A percentile compares a stretch with the other conserved stretches of the same genome.
These are phyloP conservation scores for Suillus americanus DNA, from an alignment of 768 basidiomycete species.

Conservation along the genomic window DNA sequence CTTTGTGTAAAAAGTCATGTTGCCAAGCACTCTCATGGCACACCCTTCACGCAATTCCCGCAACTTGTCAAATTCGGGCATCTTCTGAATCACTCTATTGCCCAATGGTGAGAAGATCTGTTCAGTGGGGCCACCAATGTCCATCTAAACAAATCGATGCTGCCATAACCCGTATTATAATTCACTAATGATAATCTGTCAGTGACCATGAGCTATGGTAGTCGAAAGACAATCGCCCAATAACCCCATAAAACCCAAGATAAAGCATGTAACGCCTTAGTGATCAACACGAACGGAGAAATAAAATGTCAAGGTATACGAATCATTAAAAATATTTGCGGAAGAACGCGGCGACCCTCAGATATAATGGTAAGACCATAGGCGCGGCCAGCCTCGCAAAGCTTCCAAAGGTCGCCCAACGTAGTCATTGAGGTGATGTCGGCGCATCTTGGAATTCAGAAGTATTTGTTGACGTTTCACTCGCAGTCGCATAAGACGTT, in stretches of 20 bases:
- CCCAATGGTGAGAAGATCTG: background rate
- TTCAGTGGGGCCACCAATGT: too few species aligned
- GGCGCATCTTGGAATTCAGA: constrained; percentile 15
- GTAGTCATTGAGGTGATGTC: constrained; percentile 40
- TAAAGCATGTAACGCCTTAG: constrained; percentile 12
- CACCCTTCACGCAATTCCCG: background rate
- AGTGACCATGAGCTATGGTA: background rate
- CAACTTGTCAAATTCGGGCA: constrained; percentile 1
- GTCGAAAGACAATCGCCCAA: background rate
- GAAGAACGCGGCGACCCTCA: constrained; percentile 50
- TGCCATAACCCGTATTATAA: background rate
- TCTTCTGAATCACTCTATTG: constrained; percentile 3
- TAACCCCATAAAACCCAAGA: constrained; percentile 10
- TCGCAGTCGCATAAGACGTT: constrained; percentile 2
- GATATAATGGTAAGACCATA: constrained; percentile 39
- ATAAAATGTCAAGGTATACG: constrained; percentile 11
- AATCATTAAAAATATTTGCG: constrained; percentile 44
- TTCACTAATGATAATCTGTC: background rate
- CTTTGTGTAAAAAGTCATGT: background rate
- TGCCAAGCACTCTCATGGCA: background rate
- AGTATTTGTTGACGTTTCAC: constrained; percentile 12
- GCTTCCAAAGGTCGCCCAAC: constrained; percentile 48
- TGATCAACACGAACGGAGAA: constrained; percentile 27
- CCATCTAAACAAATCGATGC: background rate
- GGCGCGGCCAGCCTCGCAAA: constrained; percentile 43